Base-by-base conservation (phyloP, 257 asterid species). In the Jacaranda copaia region DNA sequence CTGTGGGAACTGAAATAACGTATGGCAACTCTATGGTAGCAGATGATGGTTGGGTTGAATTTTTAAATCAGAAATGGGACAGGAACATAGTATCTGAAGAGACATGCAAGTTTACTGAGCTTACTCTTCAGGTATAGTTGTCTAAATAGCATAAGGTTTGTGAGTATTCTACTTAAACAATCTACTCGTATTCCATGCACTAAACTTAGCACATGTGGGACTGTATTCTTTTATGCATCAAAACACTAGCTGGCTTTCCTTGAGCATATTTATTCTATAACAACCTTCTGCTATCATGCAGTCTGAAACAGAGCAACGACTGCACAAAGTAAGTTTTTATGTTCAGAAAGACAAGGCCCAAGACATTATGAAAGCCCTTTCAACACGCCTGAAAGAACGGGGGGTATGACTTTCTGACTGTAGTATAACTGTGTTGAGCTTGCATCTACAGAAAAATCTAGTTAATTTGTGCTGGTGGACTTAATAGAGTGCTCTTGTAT, bases 1-100 rank as follows among this genome's bases (percentile, higher is more conserved):
- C 99, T 5, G 99, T 96, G 62, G 99, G 99, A 63, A 96, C 99
- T 63, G 99, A 93, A 89, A 93, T 96, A 77, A 88, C 99, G 64
- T 96, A 93, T 57, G 99, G 99, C 51, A 93, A 96, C 86, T 64
- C 96, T 62, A 96, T 96, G 99, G 91, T 84, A 58, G 96, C 98
- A 4, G 99, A 93, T 88, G 87, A 90, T 78, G 97, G 97, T 46
- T 96, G 99, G 99, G 93, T 89, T 85, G 87, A 89, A 52, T 58
- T 56, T 75, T 79, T 96, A 32, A 96, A 96, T 86, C 89, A 91
- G 84, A 96, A 96, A 79, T 96, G 99, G 99, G 98, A 96, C 77
- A 85, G 87, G 75, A 87, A 87, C 81, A 82, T 90, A 56, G 97
- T 96, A 16, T 13, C 81, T 19, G 97, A 96, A 71, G 98, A 96